Conservation (phyloP, 2,329 filamentous ascomycete genomes). For the Fusarium oxysporum region DNA sequence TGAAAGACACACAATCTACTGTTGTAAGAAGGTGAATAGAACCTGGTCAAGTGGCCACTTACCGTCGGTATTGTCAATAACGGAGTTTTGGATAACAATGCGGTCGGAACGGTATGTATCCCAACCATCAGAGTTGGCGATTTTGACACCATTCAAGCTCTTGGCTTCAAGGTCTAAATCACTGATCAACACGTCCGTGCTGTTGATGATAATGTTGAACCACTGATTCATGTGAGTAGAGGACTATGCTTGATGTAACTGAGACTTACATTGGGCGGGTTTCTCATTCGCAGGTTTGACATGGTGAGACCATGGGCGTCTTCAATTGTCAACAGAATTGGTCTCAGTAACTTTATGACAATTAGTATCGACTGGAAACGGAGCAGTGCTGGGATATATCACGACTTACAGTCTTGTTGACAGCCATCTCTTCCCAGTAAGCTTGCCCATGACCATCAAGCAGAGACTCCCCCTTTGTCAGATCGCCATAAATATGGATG, state of each 20-base stretch:
- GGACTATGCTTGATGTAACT: accelerated
- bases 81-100: slow-evolving; percentile 76
- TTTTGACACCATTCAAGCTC: slow-evolving; percentile 40
- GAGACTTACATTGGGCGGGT: slow-evolving; percentile 57
- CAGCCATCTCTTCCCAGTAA: slow-evolving; percentile 39
- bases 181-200: slow-evolving; percentile 71
- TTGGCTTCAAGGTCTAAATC: slow-evolving; percentile 69
- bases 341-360: slow-evolving; percentile 30
- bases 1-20: slow-evolving; percentile 76
- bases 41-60: accelerated
- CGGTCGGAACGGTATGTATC: slow-evolving; percentile 71
- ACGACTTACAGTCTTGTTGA: slow-evolving; percentile 46
- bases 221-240: slow-evolving; percentile 36
- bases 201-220: slow-evolving; percentile 73
- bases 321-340: slow-evolving; percentile 41
- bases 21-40: not conserved
- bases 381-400: accelerated
- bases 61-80: slow-evolving; percentile 51
- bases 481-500: slow-evolving; percentile 75
- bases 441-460: slow-evolving; percentile 60
- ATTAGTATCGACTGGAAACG: not conserved
- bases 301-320: slow-evolving; percentile 64
- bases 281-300: slow-evolving; percentile 69
- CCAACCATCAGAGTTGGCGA: slow-evolving; percentile 72
- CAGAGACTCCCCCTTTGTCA: slow-evolving; percentile 72